Percentiles rank a stretch among this genome's conserved stretches.
phyloP scores from a whole-genome alignment of 2,329 filamentous ascomycete species.

The Neurospora crassa region DNA sequence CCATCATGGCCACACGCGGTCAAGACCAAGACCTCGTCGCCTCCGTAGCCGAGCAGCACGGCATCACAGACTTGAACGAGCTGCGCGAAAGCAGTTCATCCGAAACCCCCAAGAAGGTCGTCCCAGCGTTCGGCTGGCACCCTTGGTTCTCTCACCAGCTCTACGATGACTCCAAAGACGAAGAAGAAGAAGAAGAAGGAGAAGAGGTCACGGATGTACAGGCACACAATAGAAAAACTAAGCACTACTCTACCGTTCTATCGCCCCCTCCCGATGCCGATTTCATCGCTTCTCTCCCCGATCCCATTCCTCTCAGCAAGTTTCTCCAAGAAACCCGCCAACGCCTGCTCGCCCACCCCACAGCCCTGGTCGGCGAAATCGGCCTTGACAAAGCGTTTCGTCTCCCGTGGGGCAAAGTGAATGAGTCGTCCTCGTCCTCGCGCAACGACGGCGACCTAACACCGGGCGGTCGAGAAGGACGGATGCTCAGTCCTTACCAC shows the following conservation, averaged over 20 bases:
- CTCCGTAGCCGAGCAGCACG: conserved; percentile 45
- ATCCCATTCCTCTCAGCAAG: conserved; percentile 12
- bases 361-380: conserved; percentile 66
- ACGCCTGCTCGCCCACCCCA: conserved; percentile 46
- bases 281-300: conserved; percentile 29
- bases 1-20: conserved; percentile 67
- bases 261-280: conserved; percentile 38
- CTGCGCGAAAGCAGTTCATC: background rate
- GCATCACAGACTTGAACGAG: conserved; percentile 24
- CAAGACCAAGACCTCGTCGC: conserved; percentile 69
- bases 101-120: conserved; percentile 23
- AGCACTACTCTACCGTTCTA: conserved; percentile 61
- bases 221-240: conserved; percentile 28
- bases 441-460: conserved; percentile 46
- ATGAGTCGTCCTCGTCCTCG: conserved; percentile 19
- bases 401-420: conserved; percentile 46
- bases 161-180: conserved; percentile 43
- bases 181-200: background rate
- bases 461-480: conserved; percentile 61
- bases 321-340: conserved; percentile 36
- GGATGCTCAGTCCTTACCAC: conserved; percentile 55
- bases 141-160: conserved; percentile 79
- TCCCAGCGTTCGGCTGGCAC: conserved; percentile 80
- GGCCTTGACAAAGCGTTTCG: conserved; percentile 71
- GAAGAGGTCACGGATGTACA: background rate